These are phyloP conservation scores for Tetrahymena malaccensis DNA, from an alignment of 73 alveolate genomes.

Conservation along the genomic window DNA sequence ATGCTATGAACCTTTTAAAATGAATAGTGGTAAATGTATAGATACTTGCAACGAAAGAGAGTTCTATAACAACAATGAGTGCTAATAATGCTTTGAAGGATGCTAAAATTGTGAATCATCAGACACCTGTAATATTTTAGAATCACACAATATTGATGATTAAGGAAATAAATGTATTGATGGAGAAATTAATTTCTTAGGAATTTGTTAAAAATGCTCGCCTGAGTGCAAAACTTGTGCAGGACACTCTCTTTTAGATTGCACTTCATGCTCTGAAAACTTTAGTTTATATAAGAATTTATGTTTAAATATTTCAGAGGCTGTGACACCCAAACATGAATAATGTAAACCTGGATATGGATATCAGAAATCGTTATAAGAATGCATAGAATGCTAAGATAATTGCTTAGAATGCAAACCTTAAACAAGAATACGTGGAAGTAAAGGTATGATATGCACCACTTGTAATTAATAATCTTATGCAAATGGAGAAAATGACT, in stretches of 20 bases:
- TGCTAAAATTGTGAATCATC: background rate
- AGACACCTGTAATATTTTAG: background rate
- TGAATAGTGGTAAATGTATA: background rate
- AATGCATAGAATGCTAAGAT: background rate
- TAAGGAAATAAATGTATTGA: background rate
- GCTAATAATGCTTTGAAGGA: background rate
- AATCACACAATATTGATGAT: background rate
- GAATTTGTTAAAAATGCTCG: background rate
- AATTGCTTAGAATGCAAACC: background rate
- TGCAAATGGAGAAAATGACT: background rate
- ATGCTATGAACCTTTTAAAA: background rate
- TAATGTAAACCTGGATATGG: background rate
- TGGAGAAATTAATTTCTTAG: background rate
- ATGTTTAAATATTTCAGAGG: background rate
- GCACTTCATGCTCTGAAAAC: background rate
- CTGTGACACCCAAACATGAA: background rate
- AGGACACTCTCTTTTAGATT: background rate
- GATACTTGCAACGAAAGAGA: background rate
- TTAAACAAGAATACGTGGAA: background rate
- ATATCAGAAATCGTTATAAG: background rate
- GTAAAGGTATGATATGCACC: background rate
- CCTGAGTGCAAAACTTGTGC: background rate
- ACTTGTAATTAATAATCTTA: background rate
- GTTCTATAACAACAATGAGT: background rate
- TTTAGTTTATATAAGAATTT: background rate